Base-by-base conservation (phyloP, 805 yeast species). In the Pichia phayaonensis region DNA sequence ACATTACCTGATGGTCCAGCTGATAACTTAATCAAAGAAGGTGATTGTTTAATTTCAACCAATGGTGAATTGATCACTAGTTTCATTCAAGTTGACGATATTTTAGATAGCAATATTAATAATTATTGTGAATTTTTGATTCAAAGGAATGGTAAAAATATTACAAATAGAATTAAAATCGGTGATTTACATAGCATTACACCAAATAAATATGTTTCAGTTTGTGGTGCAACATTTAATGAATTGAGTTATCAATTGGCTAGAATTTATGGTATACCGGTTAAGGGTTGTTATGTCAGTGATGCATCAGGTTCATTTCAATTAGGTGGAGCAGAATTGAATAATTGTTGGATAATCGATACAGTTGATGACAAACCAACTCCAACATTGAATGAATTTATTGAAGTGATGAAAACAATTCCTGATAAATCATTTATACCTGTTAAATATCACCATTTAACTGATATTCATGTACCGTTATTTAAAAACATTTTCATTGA, bases 231-330 rank as follows among this genome's bases (percentile, higher is more conserved):
- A 1, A 78, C 88, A 0, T 88, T 90, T 68, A 89, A 90, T 62
- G 83, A 86, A 48, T 68, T 90, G 56, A 84, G 95, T 46, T 90
- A 90, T 64, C 97, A 90, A 67, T 74, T 90, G 69, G 97, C 97
- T 2, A 77, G 96, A 61, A 76, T 82, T 45, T 88, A 81, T 61
- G 87, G 90, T 31, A 76, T 90, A 29, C 94, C 96, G 0, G 94
- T 86, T 1, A 76, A 72, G 56, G 97, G 97, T 40, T 95, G 90
- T 1, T 89, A 80, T 62, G 74, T 87, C 40, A 83, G 84, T 57
- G 79, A 84, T 58, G 87, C 94, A 0, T 74, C 86, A 1, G 92
- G 92, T 0, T 83, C 92, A 0, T 89, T 90, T 68, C 78, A 72
- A 44, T 63, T 84, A 43, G 79, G 80, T 40, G 49, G 72, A 8